Conservation (phyloP, 148 eudicot species). For the Polygonum maritimum region DNA sequence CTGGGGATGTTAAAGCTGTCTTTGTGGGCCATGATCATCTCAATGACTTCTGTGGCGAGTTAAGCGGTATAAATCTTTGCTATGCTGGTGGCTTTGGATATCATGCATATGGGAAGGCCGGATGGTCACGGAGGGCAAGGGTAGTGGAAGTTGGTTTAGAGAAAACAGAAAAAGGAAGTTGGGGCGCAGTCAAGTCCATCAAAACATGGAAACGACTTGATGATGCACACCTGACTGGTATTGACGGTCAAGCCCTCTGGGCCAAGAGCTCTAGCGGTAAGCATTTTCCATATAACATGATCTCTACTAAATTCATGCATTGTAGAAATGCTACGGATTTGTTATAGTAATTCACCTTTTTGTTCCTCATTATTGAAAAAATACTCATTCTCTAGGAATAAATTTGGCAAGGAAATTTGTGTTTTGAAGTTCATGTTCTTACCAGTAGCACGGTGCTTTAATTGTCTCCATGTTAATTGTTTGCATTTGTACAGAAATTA, state of each 20-base stretch:
- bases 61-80: constrained; percentile 62
- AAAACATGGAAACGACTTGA: constrained; percentile 86
- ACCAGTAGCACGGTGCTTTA: not conserved
- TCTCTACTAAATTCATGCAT: not conserved
- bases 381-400: not conserved
- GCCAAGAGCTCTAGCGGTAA: constrained; percentile 47
- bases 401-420: not conserved
- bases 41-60: constrained; percentile 86
- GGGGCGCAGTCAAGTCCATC: constrained; percentile 73
- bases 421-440: not conserved
- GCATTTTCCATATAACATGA: constrained; percentile 2
- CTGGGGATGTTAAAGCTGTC: constrained; percentile 78
- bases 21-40: constrained; percentile 86
- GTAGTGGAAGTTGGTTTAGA: constrained; percentile 61
- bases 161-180: constrained; percentile 42
- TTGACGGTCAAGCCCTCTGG: constrained; percentile 68
- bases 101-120: constrained; percentile 94
- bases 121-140: constrained; percentile 90
- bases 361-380: not conserved
- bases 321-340: not conserved
- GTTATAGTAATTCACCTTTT: not conserved
- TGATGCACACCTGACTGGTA: constrained; percentile 50
- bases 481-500: not conserved
- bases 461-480: not conserved
- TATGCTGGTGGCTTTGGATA: constrained; percentile 95